phyloP scores from a whole-genome alignment of 2,329 filamentous ascomycete genomes.

The Purpureocillium lavendulum region DNA sequence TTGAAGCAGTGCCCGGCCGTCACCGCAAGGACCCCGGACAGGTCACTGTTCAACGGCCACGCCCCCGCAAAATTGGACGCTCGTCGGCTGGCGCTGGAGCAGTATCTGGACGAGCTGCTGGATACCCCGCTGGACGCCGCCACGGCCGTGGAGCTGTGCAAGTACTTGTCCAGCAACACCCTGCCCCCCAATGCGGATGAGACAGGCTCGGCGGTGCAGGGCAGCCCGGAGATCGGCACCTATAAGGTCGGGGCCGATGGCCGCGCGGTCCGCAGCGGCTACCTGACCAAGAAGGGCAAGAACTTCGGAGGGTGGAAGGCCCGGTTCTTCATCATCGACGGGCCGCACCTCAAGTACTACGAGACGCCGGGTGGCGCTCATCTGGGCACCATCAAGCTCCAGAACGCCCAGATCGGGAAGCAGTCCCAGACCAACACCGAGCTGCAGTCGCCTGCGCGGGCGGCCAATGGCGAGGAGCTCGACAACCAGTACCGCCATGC shows the following conservation, averaged over 20 bases:
- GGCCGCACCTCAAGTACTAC: constrained; percentile 72
- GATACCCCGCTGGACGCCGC: constrained; percentile 73
- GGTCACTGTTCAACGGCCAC: constrained; percentile 81
- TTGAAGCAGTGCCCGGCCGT: constrained; percentile 69
- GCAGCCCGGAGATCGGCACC: constrained; percentile 18
- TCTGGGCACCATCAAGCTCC: constrained; percentile 86
- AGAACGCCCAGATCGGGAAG: constrained; percentile 87
- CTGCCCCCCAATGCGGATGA: constrained; percentile 56
- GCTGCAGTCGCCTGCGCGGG: constrained; percentile 52
- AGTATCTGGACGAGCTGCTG: constrained; percentile 77
- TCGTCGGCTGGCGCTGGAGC: constrained; percentile 68
- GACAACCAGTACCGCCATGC: constrained; percentile 96
- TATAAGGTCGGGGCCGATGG: constrained; percentile 48
- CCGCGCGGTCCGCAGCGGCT: constrained; percentile 71
- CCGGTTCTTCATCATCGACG: constrained; percentile 53
- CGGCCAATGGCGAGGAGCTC: constrained; percentile 55
- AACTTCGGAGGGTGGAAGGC: constrained; percentile 99
- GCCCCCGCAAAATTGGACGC: constrained; percentile 90
- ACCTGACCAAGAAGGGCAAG: constrained; percentile 93
- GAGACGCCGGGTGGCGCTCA: constrained; percentile 86
- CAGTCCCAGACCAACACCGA: constrained; percentile 48
- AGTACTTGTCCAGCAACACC: constrained; percentile 67
- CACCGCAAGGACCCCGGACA: constrained; percentile 70
- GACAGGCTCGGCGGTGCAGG: constrained; percentile 20
- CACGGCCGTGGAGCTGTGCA: constrained; percentile 74